phyloP scores from a whole-genome alignment of 23 red algal genomes.

The Gracilaria domingensis region DNA sequence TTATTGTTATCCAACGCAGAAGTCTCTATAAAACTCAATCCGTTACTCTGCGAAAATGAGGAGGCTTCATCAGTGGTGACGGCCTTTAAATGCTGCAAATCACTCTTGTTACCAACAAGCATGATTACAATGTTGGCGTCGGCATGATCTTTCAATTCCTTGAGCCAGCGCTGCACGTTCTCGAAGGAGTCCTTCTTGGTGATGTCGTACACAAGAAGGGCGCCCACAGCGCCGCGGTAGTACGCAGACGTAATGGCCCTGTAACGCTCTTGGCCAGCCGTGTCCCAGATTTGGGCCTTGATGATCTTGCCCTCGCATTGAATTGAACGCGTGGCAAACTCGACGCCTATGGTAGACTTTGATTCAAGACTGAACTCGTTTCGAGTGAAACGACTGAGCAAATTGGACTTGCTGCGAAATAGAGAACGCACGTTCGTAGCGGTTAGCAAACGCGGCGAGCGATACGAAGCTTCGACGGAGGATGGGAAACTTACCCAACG shows the following conservation, averaged over 20 bases:
- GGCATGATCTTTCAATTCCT: constrained; percentile 94
- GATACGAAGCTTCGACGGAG: background rate
- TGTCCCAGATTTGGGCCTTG: constrained; percentile 99
- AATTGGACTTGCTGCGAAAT: constrained; percentile 83
- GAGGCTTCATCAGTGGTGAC: constrained; percentile 91
- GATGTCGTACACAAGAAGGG: constrained; percentile 95
- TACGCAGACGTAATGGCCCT: constrained; percentile 97
- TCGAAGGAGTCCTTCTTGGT: constrained; percentile 92
- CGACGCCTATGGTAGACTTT: constrained; percentile 96
- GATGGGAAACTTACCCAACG: constrained; percentile 57
- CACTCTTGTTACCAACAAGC: constrained; percentile 97
- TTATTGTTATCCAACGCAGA: constrained; percentile 87
- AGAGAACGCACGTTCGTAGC: background rate
- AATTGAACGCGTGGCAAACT: constrained; percentile 95
- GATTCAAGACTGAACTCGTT: constrained; percentile 99
- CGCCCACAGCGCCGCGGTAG: constrained; percentile 95
- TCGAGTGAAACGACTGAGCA: constrained; percentile 95
- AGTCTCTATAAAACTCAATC: constrained; percentile 95
- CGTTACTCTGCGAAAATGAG: constrained; percentile 72
- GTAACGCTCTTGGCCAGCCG: constrained; percentile 96
- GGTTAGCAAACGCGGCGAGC: background rate
- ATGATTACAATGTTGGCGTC: constrained; percentile 97
- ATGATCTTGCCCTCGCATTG: constrained; percentile 95
- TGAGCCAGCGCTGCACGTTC: constrained; percentile 93
- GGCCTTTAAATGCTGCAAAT: constrained; percentile 91